Base-by-base conservation (phyloP, 2,329 filamentous ascomycete genomes). In the Curvularia lunata region DNA sequence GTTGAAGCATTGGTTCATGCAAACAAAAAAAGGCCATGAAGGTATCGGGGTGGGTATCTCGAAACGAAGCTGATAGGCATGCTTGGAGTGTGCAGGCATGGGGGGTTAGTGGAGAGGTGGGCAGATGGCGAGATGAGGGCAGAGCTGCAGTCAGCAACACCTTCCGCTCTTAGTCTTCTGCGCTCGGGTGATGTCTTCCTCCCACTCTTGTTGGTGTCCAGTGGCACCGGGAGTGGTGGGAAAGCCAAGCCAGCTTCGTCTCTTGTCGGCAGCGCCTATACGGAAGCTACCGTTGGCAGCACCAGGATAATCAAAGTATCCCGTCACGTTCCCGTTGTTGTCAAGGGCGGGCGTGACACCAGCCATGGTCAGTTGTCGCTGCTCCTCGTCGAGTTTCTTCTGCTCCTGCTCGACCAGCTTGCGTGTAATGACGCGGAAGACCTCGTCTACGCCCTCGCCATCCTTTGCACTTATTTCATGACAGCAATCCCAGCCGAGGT, bases 381-480 rank as follows among this genome's bases (percentile, higher is more conserved):
- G 73, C 51, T 84, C 83, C 13, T 81, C 78, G 59, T 85, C 84
- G 13, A 83, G 72, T 45, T 81, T 82, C 55, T 82, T 82, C 42
- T 88, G 81, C 58, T 83, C 80, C 71, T 94, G 86, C 79, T 97
- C 94, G 5, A 89, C 87, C 18, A 89, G 78, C 79, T 96, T 96
- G 69, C 96, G 83, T 8, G 93, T 95, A 45, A 92, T 90, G 25
- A 96, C 91, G 1, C 94, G 85, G 70, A 98, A 98, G 0, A 99
- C 92, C 78, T 98, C 95, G 68, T 98, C 95, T 18, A 99, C 93
- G 18, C 94, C 94, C 81, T 97, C 93, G 55, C 93, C 93, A 70
- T 89, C 92, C 81, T 96, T 94, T 47, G 94, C 93, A 67, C 89
- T 93, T 72, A 99, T 94, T 80, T 99, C 95, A 77, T 98, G 95